These are phyloP conservation scores for Urtica urens DNA, from an alignment of 306 rosid genomes.

Conservation along the genomic window DNA sequence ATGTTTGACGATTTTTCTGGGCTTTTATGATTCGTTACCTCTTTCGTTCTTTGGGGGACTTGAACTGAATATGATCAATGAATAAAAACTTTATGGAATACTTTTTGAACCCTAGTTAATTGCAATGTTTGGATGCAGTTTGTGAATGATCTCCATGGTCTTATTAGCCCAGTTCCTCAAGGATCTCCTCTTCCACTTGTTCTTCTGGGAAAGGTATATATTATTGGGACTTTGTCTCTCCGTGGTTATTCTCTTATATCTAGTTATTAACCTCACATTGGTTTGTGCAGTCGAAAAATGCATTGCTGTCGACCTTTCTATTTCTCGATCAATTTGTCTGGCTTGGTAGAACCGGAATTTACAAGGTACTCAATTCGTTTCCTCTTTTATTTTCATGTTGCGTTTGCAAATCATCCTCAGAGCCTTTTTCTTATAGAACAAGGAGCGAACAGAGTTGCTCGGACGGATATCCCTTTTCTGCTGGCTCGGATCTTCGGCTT, in stretches of 20 bases:
- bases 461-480: constrained; percentile 87
- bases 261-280: neutral
- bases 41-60: too few relatives aligned
- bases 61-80: neutral
- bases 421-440: constrained; percentile 37
- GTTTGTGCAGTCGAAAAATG: constrained; percentile 63
- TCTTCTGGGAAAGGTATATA: constrained; percentile 73
- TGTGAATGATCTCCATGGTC: constrained; percentile 75
- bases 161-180: constrained; percentile 67
- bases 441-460: constrained; percentile 61
- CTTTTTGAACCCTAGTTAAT: neutral
- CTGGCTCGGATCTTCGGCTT: constrained; percentile 81
- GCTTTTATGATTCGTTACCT: neutral
- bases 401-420: neutral
- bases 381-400: constrained; percentile 7
- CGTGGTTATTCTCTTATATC: neutral
- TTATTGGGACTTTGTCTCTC: neutral
- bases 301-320: constrained; percentile 80
- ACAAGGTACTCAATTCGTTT: constrained; percentile 32
- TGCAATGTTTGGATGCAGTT: constrained; percentile 38
- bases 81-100: neutral
- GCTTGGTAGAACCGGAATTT: constrained; percentile 80
- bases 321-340: constrained; percentile 95
- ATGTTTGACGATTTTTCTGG: constrained; percentile 9
- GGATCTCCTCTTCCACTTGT: constrained; percentile 75